phyloP scores from a whole-genome alignment of 345 rosid genomes.

The Hirschfeldia incana region DNA sequence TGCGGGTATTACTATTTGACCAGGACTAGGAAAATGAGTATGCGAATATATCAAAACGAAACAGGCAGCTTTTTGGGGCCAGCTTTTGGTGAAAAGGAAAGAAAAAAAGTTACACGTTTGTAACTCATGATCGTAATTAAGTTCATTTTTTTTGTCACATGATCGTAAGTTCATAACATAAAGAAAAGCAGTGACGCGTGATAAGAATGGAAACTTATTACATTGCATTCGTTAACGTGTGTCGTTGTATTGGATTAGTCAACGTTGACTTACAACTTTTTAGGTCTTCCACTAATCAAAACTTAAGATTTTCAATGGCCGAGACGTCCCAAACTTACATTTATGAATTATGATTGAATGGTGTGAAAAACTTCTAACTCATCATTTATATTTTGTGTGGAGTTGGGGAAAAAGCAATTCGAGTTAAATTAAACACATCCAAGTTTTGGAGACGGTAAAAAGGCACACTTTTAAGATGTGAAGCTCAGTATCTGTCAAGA shows the following conservation, averaged over 20 bases:
- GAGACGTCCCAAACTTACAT: slow-evolving; percentile 8
- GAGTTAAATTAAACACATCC: not conserved
- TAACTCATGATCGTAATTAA: not conserved
- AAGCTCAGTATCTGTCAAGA: too few species aligned
- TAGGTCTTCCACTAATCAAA: slow-evolving; percentile 25
- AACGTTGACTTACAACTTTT: slow-evolving; percentile 8
- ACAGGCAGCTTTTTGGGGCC: not conserved
- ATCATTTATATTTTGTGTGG: not conserved
- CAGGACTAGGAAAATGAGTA: not conserved
- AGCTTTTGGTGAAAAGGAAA: not conserved
- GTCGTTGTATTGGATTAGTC: not conserved
- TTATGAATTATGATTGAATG: not conserved
- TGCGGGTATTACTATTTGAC: not conserved
- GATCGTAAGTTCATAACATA: not conserved
- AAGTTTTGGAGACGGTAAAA: not conserved
- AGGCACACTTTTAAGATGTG: too few species aligned
- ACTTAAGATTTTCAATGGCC: slow-evolving; percentile 6
- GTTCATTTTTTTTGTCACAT: too few species aligned
- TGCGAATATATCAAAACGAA: not conserved
- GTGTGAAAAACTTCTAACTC: not conserved
- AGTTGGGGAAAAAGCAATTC: not conserved
- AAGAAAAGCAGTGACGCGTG: not conserved
- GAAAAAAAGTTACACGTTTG: not conserved
- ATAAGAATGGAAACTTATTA: not conserved
- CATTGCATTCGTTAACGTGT: slow-evolving; percentile 23